Evolutionary conservation across 352 stramenopile genomes (phyloP).

Genomic region (Aphanomyces astaci): DNA sequence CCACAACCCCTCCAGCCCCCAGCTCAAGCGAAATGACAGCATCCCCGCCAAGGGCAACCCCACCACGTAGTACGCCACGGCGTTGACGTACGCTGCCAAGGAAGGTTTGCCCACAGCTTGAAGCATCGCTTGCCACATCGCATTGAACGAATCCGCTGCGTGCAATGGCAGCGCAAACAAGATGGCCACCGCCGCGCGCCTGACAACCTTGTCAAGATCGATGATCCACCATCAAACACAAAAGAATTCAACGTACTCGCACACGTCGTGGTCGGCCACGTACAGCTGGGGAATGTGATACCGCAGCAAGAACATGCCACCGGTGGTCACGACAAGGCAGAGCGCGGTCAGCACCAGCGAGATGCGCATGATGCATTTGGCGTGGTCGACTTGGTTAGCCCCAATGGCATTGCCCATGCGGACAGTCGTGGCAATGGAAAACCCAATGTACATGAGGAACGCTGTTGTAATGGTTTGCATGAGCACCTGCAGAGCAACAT

Average conservation of each 20-base stretch:
- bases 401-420: constrained; percentile 55
- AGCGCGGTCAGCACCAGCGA: constrained; percentile 48
- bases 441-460: constrained; percentile 54
- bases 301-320: constrained; percentile 27
- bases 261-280: constrained; percentile 44
- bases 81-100: constrained; percentile 47
- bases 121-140: constrained; percentile 54
- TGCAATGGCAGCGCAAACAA: constrained; percentile 34
- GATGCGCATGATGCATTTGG: constrained; percentile 47
- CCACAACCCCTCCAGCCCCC: constrained; percentile 48
- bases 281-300: constrained; percentile 39
- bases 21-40: constrained; percentile 37
- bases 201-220: too few relatives aligned
- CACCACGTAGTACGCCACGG: constrained; percentile 65
- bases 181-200: constrained; percentile 34
- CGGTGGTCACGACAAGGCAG: constrained; percentile 19
- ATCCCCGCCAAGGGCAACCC: constrained; percentile 60
- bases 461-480: constrained; percentile 48
- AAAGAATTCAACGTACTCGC: constrained; percentile 25
- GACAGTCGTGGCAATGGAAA: constrained; percentile 44
- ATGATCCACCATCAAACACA: too few relatives aligned
- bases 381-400: constrained; percentile 35
- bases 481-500: constrained; percentile 26
- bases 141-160: constrained; percentile 42
- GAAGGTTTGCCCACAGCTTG: constrained; percentile 48